Conservation (phyloP, 805 yeast genomes). For the Hanseniaspora lachancei region DNA sequence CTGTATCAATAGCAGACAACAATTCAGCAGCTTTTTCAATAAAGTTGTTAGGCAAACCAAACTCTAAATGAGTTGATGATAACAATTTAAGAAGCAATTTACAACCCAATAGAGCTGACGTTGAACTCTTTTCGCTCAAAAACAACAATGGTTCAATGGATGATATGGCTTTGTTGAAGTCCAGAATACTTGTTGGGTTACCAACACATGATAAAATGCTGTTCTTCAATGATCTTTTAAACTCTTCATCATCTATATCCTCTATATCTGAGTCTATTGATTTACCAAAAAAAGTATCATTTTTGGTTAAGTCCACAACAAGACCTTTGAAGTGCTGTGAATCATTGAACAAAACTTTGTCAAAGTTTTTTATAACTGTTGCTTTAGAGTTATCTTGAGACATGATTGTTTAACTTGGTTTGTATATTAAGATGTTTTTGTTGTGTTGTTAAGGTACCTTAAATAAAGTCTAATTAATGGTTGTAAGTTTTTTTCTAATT, state of each 20-base stretch:
- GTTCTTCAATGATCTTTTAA: not conserved
- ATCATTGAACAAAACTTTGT: conserved; percentile 5
- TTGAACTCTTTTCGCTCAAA: not conserved
- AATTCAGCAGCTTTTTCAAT: not conserved
- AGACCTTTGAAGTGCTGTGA: conserved; percentile 10
- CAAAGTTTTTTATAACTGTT: conserved; percentile 3
- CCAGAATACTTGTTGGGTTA: not conserved
- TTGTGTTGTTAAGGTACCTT: too few relatives aligned
- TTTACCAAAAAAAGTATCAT: not conserved
- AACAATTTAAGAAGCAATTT: conserved; percentile 1
- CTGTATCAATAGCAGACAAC: not conserved
- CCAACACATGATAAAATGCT: not conserved
- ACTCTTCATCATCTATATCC: not conserved
- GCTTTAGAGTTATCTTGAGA: not conserved
- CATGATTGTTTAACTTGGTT: not conserved
- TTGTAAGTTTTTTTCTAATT: not conserved
- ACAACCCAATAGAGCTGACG: not conserved
- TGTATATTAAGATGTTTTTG: not conserved
- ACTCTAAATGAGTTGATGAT: not conserved
- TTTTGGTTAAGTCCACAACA: not conserved
- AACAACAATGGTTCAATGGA: conserved; percentile 3
- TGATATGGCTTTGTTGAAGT: conserved; percentile 7
- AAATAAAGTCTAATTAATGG: not conserved
- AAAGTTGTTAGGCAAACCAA: conserved; percentile 3
- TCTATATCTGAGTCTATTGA: not conserved